Base-by-base conservation (phyloP, 1,139 yeast genomes). In the Sugiyamaella pinicola region DNA sequence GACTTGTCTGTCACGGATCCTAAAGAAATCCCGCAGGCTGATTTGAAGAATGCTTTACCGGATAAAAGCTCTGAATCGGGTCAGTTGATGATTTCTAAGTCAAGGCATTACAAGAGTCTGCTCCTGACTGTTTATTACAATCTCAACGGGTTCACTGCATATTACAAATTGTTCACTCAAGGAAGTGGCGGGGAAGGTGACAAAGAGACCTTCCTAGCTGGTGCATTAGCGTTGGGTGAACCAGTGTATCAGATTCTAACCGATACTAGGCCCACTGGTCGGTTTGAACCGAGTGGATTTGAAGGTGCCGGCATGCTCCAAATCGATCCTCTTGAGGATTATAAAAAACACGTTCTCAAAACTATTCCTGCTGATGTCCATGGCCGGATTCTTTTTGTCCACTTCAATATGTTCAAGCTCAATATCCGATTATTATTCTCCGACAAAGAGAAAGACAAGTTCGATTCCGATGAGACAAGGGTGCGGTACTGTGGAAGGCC, bases 171-270 rank as follows among this genome's bases (percentile, higher is more conserved):
- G 43, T 80, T 88, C 52, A 84, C 93, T 0, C 95, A 87, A 70
- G 90, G 90, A n/a, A 82, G 88, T 0, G 85, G 83, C 55, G 96
- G 96, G 41, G 95, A 87, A 71, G 96, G 96, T 58, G 96, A 88
- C 68, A 88, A 87, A 65, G 96, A 88, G 65, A 87, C 96, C 0
- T 88, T 87, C 64, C 73, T 86, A 49, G 91, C 95, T 0, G 90
- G 90, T 0, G 84, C 93, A 0, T 78, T 79, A 43, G 87, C 85
- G 1, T 69, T 84, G 52, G 71, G 73, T 5, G 77, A 82, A 50
- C 74, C 81, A 1, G 84, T 74, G 58, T 85, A 87, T 64, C 90
- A 85, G 68, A 88, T 86, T 12, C 78, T 80, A 42, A 76, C 71
- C 56, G 80, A 79, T 58, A 66, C 81, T 43, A 73, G 74, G 55